Conservation (phyloP, 2,329 filamentous ascomycete genomes). For the Balansia obtecta region DNA sequence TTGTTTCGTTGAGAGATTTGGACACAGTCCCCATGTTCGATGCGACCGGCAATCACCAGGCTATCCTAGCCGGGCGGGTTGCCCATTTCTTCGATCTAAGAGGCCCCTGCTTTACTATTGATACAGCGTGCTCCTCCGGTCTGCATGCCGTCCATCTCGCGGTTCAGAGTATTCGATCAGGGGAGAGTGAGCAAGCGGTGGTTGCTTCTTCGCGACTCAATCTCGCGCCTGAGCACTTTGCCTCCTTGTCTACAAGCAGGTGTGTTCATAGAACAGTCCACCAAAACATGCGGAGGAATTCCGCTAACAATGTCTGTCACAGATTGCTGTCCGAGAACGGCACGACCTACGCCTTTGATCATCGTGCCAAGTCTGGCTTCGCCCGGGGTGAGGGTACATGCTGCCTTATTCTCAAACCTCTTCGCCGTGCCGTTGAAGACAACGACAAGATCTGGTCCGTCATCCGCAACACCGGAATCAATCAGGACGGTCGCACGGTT, state of each 20-base stretch:
- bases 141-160: slow-evolving; percentile 37
- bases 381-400: slow-evolving; percentile 48
- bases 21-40: slow-evolving; percentile 39
- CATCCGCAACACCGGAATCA: slow-evolving; percentile 36
- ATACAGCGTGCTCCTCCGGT: slow-evolving; percentile 40
- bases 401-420: slow-evolving; percentile 42
- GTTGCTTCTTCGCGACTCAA: slow-evolving; percentile 36
- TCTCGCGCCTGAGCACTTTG: slow-evolving; percentile 28
- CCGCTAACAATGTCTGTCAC: background rate
- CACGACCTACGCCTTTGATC: slow-evolving; percentile 28
- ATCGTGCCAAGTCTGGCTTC: slow-evolving; percentile 33
- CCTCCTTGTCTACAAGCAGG: slow-evolving; percentile 15
- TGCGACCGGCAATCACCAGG: slow-evolving; percentile 35
- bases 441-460: slow-evolving; percentile 41
- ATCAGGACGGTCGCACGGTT: slow-evolving; percentile 40
- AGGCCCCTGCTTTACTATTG: slow-evolving; percentile 38
- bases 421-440: slow-evolving; percentile 40
- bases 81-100: slow-evolving; percentile 43
- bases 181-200: slow-evolving; percentile 33
- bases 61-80: slow-evolving; percentile 41
- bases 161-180: slow-evolving; percentile 33
- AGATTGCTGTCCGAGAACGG: slow-evolving; percentile 1
- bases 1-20: slow-evolving; percentile 28
- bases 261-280: background rate
- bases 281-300: background rate